A percentile compares a stretch with the other conserved stretches of the same genome.
phyloP scores from a whole-genome alignment of 2,329 filamentous ascomycete genomes.

The Colletotrichum falcatum region DNA sequence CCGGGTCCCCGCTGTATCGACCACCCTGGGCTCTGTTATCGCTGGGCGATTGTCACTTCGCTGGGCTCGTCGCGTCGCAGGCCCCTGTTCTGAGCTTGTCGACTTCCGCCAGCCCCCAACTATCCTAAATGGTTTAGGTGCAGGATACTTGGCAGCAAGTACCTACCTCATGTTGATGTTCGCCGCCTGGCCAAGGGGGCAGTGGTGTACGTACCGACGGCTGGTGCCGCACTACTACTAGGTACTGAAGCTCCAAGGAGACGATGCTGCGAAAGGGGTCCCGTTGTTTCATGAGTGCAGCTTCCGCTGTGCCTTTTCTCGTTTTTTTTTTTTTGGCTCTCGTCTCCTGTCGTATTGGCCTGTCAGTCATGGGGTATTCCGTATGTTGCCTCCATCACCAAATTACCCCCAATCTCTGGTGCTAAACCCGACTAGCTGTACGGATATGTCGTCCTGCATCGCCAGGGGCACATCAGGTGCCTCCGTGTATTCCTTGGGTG shows the following conservation, averaged over 20 bases:
- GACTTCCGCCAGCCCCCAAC: slow-evolving; percentile 7
- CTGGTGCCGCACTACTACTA: slow-evolving; percentile 1
- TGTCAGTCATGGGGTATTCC: not conserved
- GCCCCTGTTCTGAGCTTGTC: slow-evolving; percentile 19
- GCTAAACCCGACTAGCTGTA: not conserved
- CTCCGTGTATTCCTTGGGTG: not conserved
- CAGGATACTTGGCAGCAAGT: not conserved
- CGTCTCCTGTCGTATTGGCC: not conserved
- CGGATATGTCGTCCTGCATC: not conserved
- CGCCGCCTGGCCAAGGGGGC: not conserved
- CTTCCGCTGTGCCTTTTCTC: slow-evolving; percentile 11
- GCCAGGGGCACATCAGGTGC: not conserved
- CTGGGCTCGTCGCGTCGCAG: slow-evolving; percentile 14
- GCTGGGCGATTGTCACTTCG: not conserved
- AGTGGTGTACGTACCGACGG: not conserved
- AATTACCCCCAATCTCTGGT: slow-evolving; percentile 1
- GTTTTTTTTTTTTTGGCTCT: slow-evolving; percentile 16
- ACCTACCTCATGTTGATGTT: not conserved
- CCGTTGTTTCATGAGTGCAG: slow-evolving; percentile 33
- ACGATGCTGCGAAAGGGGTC: slow-evolving; percentile 3
- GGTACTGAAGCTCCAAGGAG: slow-evolving; percentile 1
- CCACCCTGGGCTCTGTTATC: slow-evolving; percentile 12
- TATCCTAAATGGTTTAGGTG: not conserved
- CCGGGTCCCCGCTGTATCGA: slow-evolving; percentile 1
- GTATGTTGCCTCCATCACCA: not conserved